phyloP scores from a whole-genome alignment of 306 rosid species.

The Mimosa pudica region DNA sequence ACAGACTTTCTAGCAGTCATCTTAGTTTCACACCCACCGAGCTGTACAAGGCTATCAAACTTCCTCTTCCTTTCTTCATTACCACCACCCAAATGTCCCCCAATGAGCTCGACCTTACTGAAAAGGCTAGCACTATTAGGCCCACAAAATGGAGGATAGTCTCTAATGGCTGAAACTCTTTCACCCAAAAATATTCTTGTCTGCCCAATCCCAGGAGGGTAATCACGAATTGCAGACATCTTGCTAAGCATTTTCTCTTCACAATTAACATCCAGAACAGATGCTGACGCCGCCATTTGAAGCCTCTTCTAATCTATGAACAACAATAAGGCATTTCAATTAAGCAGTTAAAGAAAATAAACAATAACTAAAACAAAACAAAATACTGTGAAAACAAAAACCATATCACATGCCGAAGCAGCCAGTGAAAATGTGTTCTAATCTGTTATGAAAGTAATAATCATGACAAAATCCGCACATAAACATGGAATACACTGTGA shows the following conservation, averaged over 20 bases:
- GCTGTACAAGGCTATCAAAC: not conserved
- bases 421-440: not conserved
- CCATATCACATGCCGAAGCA: not conserved
- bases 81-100: conserved; percentile 19
- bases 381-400: not conserved
- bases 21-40: conserved; percentile 29
- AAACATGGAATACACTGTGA: no score
- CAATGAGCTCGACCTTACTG: conserved; percentile 19
- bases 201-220: not conserved
- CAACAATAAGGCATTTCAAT: not conserved
- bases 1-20: conserved; percentile 33
- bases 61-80: conserved; percentile 42
- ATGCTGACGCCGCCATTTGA: not conserved
- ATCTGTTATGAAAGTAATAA: not conserved
- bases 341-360: not conserved
- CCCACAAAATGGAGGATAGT: conserved; percentile 39
- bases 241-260: not conserved
- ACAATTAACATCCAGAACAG: not conserved
- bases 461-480: no score
- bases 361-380: not conserved
- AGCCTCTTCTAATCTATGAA: not conserved
- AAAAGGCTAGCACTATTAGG: conserved; percentile 20
- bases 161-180: conserved; percentile 10
- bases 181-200: not conserved
- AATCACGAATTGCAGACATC: not conserved